Evolutionary conservation across 176 grass and related monocot species (phyloP), one percentile per base, ranked within the genome.

Genomic region (Avena insularis): DNA sequence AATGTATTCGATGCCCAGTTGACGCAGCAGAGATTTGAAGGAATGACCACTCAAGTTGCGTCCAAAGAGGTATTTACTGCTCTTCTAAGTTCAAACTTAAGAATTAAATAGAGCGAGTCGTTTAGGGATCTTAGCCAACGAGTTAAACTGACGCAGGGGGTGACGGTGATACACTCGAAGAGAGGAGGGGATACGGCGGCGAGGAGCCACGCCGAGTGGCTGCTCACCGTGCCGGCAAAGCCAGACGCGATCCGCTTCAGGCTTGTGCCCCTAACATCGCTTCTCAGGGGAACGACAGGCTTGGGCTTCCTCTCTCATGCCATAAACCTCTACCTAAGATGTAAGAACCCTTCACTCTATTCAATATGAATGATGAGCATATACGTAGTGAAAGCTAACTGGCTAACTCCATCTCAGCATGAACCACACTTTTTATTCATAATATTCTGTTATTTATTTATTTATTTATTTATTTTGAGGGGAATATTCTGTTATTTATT

Each of bases 261-360:
- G 65, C 93, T 98, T 60, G 90, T 98, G 31, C 97, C 94, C 12
- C 92, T 96, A 48, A 96, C 90, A 43, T 96, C 97, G 21, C 94
- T 98, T 77, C 87, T 96, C 72, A 96, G 82, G 62, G 93, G 90
- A 2, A 87, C 93, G 19, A 14, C 85, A 13, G 94, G 97, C 14
- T 17, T 58, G 14, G 92, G 94, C 35, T 98, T 96, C 89, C 88
- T 98, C 57, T 93, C 90, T 51, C 97, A 98, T 89, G 94, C 97
- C 87, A 90, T 98, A 48, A 96, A 98, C 86, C 92, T 98, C 19
- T 98, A 98, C 25, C 83, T 98, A 35, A 92, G 97, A 94, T 98
- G 97, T 98, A 92, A 91, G 86, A 64, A 8, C 43, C 56, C 12
- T 49, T 25, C 31, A 67, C 12, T 50, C n/a, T 29, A 75, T 55